Base-by-base conservation (phyloP, 306 rosid species). In the Hippophae tibetana region DNA sequence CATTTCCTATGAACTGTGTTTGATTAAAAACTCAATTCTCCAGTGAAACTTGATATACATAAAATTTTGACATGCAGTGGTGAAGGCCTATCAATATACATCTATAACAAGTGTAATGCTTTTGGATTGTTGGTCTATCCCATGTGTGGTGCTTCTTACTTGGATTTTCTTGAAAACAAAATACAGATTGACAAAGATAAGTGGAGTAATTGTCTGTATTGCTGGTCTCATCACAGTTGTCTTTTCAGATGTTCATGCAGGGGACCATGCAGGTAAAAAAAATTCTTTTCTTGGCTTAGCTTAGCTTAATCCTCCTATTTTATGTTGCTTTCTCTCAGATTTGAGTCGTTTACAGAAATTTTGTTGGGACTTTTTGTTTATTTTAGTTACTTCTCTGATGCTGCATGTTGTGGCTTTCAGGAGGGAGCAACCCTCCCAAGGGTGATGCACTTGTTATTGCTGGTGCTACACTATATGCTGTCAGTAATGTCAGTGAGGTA, bases 81-180 rank as follows among this genome's bases (percentile, higher is more conserved):
- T 92, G 76, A 85, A 85, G 86, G 95, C 99, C 14, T 92, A 92
- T 76, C 96, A 92, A 71, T 88, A 92, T 80, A 92, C 99, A 68
- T 83, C 96, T 63, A 69, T 92, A 44, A 92, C 99, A 18, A 92
- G 96, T 46, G 93, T 92, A 55, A 92, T 88, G 96, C 78, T 92
- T 72, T 89, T 92, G 47, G 99, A 92, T 76, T 88, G 96, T 79
- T 92, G 99, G 99, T 62, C 96, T 53, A 85, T 92, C 56, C 99
- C 99, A 46, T 78, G 67, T 6, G 96, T 88, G 63, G 83, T 92
- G 96, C 78, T 92, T 72, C 86, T 92, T 54, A 88, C 99, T 13
- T 86, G 99, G 99, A 1, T 92, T 72, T 92, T 92, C 93, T 82
- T 92, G 73, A 92, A 92, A 74, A 85, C 99, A 7, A 92, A 85